A percentile compares a stretch with the other conserved stretches of the same genome.
Evolutionary conservation across 306 rosid species (phyloP).

Genomic region (Fragaria iinumae): DNA sequence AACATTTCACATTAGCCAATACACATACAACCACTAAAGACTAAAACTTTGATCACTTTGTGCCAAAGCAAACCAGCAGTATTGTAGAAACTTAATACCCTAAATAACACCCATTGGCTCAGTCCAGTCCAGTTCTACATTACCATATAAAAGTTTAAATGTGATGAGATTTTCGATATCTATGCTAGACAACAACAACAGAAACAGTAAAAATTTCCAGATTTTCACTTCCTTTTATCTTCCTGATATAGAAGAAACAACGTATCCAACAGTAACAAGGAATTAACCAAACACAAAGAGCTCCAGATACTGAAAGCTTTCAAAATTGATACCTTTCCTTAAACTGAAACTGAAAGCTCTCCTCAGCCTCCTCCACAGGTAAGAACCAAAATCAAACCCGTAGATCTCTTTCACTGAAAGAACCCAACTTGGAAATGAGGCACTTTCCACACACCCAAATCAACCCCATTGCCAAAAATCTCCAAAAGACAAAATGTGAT

Average conservation of each 20-base stretch:
- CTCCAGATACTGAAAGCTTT: slow-evolving; percentile 18
- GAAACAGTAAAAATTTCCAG: background rate
- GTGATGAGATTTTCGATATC: slow-evolving; percentile 2
- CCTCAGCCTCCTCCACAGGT: slow-evolving; percentile 27
- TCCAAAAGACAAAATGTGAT: background rate
- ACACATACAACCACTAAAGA: slow-evolving; percentile 14
- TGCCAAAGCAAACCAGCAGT: background rate
- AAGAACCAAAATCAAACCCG: slow-evolving; percentile 28
- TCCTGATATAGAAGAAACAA: slow-evolving; percentile 16
- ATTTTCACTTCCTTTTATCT: slow-evolving; percentile 8
- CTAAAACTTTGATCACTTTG: slow-evolving; percentile 9
- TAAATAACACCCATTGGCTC: slow-evolving; percentile 6
- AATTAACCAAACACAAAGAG: background rate
- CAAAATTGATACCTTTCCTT: slow-evolving; percentile 31
- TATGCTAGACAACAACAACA: background rate
- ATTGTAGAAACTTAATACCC: slow-evolving; percentile 2
- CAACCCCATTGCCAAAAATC: slow-evolving; percentile 44
- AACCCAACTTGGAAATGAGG: slow-evolving; percentile 23
- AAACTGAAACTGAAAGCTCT: slow-evolving; percentile 28
- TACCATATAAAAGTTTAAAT: background rate
- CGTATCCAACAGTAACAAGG: background rate
- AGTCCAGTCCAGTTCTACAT: slow-evolving; percentile 21
- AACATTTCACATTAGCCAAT: slow-evolving; percentile 6
- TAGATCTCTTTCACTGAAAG: slow-evolving; percentile 42
- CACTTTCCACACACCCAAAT: slow-evolving; percentile 25